A percentile compares a stretch with the other conserved stretches of the same genome.
phyloP scores from a whole-genome alignment of 148 eudicot genomes.

The Talinum fruticosum region DNA sequence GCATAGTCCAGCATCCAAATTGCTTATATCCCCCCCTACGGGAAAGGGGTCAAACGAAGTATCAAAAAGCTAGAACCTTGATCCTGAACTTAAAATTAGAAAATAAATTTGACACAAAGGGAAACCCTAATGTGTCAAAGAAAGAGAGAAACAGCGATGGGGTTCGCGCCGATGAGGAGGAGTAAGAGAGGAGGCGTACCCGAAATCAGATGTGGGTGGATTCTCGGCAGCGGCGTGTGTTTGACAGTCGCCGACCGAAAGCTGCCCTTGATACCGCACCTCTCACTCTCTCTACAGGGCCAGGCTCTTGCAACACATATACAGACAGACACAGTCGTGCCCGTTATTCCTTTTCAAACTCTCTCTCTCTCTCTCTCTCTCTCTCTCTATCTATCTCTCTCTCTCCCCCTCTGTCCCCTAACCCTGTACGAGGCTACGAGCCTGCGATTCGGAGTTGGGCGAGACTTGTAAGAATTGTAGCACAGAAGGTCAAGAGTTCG shows the following conservation, averaged over 20 bases:
- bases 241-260: too few relatives aligned
- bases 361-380: too few relatives aligned
- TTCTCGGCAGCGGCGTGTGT: too few relatives aligned
- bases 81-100: background rate
- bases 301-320: background rate
- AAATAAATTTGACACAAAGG: background rate
- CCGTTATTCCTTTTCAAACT: background rate
- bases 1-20: background rate
- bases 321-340: background rate
- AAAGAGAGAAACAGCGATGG: too few relatives aligned
- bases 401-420: too few relatives aligned
- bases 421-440: too few relatives aligned
- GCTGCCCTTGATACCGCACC: background rate
- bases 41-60: background rate
- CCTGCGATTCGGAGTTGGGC: too few relatives aligned
- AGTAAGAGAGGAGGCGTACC: background rate
- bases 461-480: too few relatives aligned
- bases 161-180: too few relatives aligned
- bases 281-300: background rate
- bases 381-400: too few relatives aligned
- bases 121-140: slow-evolving; percentile 19
- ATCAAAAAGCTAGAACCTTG: background rate
- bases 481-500: too few relatives aligned
- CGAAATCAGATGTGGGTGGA: background rate
- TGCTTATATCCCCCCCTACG: background rate